These are phyloP conservation scores for Collariella sp. DNA, from an alignment of 495 filamentous ascomycete genomes.

Conservation along the genomic window DNA sequence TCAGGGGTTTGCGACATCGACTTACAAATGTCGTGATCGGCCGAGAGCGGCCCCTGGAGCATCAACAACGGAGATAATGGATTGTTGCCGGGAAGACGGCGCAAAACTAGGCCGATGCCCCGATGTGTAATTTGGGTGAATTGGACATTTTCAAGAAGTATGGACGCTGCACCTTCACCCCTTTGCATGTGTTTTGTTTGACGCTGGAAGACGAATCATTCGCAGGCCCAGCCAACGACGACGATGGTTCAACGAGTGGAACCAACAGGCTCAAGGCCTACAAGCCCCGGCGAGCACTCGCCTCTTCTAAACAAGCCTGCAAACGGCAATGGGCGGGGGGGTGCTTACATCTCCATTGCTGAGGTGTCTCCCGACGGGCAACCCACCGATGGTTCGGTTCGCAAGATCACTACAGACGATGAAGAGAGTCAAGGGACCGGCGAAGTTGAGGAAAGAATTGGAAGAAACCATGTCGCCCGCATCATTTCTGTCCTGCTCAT, in stretches of 20 bases:
- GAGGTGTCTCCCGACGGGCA: not conserved
- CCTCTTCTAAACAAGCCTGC: conserved; percentile 1
- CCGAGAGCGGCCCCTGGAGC: not conserved
- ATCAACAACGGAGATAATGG: conserved; percentile 5
- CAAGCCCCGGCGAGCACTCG: conserved; percentile 8
- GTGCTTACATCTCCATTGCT: not conserved
- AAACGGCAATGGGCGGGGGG: not conserved
- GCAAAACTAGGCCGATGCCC: not conserved
- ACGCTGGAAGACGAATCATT: not conserved
- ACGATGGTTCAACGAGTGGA: conserved; percentile 3
- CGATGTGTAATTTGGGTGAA: not conserved
- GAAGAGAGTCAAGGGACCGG: conserved; percentile 10
- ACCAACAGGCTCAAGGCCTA: not conserved
- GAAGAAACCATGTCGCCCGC: conserved; percentile 4
- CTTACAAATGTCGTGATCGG: conserved; percentile 19
- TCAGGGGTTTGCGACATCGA: conserved; percentile 16
- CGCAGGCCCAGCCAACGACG: not conserved
- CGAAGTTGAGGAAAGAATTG: conserved; percentile 1
- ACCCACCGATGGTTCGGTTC: not conserved
- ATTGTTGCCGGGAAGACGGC: not conserved
- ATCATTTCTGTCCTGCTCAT: conserved; percentile 27
- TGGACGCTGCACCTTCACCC: not conserved
- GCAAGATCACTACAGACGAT: conserved; percentile 8
- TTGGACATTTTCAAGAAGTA: not conserved
- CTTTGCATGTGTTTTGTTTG: not conserved